Percentiles rank a stretch among this genome's conserved stretches.
These are phyloP conservation scores for Pochonia chlamydosporia DNA, from an alignment of 2,329 filamentous ascomycete genomes.

Conservation along the genomic window DNA sequence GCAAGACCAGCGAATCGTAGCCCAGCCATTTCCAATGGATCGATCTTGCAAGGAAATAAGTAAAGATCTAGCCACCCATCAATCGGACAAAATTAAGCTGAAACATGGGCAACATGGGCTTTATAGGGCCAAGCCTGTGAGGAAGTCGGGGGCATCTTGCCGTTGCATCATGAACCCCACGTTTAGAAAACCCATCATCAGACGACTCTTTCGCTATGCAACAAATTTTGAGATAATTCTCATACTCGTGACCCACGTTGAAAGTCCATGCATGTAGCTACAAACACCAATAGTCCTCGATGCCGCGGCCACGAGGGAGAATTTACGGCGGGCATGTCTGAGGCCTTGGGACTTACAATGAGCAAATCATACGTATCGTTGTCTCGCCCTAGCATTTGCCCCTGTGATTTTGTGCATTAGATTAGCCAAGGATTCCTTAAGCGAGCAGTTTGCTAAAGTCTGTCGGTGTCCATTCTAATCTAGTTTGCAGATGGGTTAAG, in stretches of 20 bases:
- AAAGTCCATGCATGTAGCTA: neutral
- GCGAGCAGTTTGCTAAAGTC: neutral
- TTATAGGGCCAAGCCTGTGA: neutral
- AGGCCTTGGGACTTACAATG: neutral
- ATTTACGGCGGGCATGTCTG: neutral
- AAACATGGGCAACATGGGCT: neutral
- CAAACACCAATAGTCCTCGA: neutral
- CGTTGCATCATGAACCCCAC: too few relatives aligned
- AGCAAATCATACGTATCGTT: too few relatives aligned
- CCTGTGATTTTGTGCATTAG: neutral
- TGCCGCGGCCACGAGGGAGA: neutral
- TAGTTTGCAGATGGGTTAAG: neutral
- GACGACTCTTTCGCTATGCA: too few relatives aligned
- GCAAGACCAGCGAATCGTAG: neutral
- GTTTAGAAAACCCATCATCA: too few relatives aligned
- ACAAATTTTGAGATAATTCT: too few relatives aligned
- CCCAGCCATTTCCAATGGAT: neutral
- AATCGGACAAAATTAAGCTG: neutral
- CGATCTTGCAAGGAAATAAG: neutral
- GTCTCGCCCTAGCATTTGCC: neutral
- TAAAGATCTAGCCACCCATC: neutral
- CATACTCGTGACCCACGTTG: neutral
- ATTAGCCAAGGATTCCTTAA: neutral
- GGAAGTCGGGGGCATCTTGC: too few relatives aligned
- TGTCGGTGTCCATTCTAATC: neutral